phyloP scores from a whole-genome alignment of 2,329 filamentous ascomycete species.

The Neopestalotiopsis sp. region DNA sequence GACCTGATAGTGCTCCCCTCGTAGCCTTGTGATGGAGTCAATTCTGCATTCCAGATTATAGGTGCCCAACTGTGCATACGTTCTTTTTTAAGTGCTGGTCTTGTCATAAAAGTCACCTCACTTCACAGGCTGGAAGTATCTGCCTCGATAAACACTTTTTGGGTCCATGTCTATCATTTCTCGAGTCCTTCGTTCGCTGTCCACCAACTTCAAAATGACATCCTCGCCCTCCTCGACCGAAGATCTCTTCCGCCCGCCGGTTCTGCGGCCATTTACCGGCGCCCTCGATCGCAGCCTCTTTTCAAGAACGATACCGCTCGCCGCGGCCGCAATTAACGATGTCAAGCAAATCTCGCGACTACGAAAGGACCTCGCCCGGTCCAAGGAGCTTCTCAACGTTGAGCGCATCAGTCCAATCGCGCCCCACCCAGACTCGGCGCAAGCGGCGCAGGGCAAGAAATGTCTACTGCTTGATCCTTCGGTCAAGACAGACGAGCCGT shows the following conservation, averaged over 20 bases:
- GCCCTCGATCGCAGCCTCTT: slow-evolving; percentile 86
- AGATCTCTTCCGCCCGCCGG: slow-evolving; percentile 75
- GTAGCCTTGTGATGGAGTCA: slow-evolving; percentile 16
- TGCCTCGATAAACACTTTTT: not conserved
- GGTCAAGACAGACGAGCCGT: slow-evolving; percentile 63
- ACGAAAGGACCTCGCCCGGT: slow-evolving; percentile 68
- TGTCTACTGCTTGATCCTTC: slow-evolving; percentile 65
- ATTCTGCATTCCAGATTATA: not conserved
- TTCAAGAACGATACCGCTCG: slow-evolving; percentile 73
- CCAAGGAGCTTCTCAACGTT: slow-evolving; percentile 68
- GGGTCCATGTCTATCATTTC: slow-evolving; percentile 11
- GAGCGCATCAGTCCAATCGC: slow-evolving; percentile 70
- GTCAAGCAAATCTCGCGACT: slow-evolving; percentile 76
- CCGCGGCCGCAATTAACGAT: slow-evolving; percentile 80
- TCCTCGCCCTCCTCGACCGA: slow-evolving; percentile 31
- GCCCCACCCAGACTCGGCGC: slow-evolving; percentile 63
- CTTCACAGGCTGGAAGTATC: not conserved
- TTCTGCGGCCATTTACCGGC: slow-evolving; percentile 76
- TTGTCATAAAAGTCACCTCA: not conserved
- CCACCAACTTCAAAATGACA: slow-evolving; percentile 3
- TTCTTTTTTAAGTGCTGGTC: not conserved
- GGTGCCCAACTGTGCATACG: slow-evolving; percentile 4
- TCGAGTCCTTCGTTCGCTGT: not conserved
- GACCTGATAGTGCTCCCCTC: not conserved
- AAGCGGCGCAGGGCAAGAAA: slow-evolving; percentile 62